Conservation (phyloP, 148 eudicot species). For the Amaranthus cruentus region DNA sequence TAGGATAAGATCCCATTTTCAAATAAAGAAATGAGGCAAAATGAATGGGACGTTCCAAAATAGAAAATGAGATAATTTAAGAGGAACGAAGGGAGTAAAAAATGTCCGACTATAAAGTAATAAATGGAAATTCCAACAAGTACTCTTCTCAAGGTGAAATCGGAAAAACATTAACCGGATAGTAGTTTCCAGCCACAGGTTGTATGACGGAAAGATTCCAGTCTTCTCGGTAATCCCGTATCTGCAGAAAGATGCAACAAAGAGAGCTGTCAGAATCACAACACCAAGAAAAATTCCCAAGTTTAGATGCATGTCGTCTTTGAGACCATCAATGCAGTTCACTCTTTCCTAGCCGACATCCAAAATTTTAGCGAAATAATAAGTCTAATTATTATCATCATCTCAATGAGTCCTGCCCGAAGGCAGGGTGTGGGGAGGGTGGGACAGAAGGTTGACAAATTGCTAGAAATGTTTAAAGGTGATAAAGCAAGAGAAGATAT, state of each 20-base stretch:
- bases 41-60: not conserved
- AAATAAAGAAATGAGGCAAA: not conserved
- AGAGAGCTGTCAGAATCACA: not conserved
- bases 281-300: not conserved
- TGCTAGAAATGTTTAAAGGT: not conserved
- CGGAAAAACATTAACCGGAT: constrained; percentile 48
- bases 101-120: not conserved
- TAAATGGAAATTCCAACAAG: not conserved
- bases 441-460: too few species aligned
- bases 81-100: too few species aligned
- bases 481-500: constrained; percentile 11
- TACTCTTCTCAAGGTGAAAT: not conserved
- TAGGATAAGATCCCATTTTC: too few species aligned
- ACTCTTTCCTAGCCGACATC: too few species aligned
- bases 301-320: too few species aligned
- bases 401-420: too few species aligned
- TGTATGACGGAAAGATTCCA: constrained; percentile 67
- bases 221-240: constrained; percentile 67
- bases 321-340: too few species aligned
- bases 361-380: not conserved
- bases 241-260: constrained; percentile 34
- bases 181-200: constrained; percentile 86
- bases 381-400: not conserved
- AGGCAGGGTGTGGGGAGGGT: too few species aligned
- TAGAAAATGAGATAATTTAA: too few species aligned